Base-by-base conservation (phyloP, 2,329 filamentous ascomycete species). In the Aureobasidium sp. region DNA sequence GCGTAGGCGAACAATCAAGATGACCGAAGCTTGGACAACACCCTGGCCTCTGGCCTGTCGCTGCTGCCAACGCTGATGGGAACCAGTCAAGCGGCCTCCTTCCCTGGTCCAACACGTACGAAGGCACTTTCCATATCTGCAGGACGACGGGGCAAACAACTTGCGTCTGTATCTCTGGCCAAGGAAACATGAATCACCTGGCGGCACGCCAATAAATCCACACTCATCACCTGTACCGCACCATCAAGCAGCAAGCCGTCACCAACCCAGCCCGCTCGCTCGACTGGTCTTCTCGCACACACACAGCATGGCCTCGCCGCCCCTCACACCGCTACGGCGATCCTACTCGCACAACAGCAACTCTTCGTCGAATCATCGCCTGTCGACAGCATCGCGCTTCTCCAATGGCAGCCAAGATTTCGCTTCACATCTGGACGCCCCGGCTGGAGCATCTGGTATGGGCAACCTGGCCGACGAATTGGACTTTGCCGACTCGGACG, bases 401-500 rank as follows among this genome's bases (percentile, higher is more conserved):
- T 73, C 71, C 14, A 69, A 63, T 53, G 64, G 62, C 53, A 60
- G 72, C 12, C 74, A 75, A 64, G 76, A 77, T 20, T 72, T 76
- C 60, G 70, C 70, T 61, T 73, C 70, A 48, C 72, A 73, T 2
- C 72, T 69, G 44, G 74, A 75, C 15, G 36, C 29, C 36, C 22
- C 47, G 11, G 71, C 68, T 17, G 73, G 71, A 56, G 77, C 75
- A 51, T 84, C 84, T 64, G 87, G 87, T 9, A 78, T 91, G 65
- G 90, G 89, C 36, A 92, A 91, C 68, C 74, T 94, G 53, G 90
- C 90, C 1, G 90, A 93, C 73, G 90, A 94, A 74, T 78, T 94
- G 52, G 90, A 87, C 1, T 88, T 89, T 69, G 86, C 87, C 4
- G 85, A 83, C 47, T 85, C 85, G 17, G 66, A 67, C n/a, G 64